Conservation (phyloP, 2,329 filamentous ascomycete genomes). For the Trichocomaceae sp. region DNA sequence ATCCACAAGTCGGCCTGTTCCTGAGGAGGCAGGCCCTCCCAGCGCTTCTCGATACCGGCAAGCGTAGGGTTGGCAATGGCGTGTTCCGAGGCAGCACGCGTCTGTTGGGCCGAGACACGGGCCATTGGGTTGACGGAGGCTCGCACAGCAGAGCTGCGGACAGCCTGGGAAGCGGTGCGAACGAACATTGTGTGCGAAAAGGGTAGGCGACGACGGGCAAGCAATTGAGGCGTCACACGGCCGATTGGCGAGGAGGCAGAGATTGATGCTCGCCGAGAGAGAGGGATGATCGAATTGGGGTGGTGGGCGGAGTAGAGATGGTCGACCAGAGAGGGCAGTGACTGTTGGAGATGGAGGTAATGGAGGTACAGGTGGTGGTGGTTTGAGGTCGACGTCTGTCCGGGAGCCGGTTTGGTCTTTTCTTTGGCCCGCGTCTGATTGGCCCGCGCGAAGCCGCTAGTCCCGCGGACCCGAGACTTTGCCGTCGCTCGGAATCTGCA, state of each 20-base stretch:
- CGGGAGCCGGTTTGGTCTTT: constrained; percentile 24
- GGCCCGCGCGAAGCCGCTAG: constrained; percentile 17
- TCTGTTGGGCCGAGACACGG: constrained; percentile 43
- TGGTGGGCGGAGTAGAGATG: constrained; percentile 11
- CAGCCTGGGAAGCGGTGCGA: constrained; percentile 40
- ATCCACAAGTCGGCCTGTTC: constrained; percentile 99
- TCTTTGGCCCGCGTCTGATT: constrained; percentile 31
- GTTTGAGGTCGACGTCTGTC: constrained; percentile 26
- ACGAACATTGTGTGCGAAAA: constrained; percentile 40
- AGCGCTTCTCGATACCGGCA: constrained; percentile 98
- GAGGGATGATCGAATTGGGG: constrained; percentile 22
- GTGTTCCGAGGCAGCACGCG: constrained; percentile 62
- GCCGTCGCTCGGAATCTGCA: background rate
- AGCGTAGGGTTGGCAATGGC: constrained; percentile 97
- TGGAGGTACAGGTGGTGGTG: too few species aligned
- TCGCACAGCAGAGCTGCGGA: constrained; percentile 37
- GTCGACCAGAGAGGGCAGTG: background rate
- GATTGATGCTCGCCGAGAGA: background rate
- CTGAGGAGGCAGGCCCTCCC: constrained; percentile 95
- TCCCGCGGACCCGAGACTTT: constrained; percentile 13
- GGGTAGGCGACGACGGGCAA: constrained; percentile 18
- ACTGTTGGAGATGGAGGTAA: constrained; percentile 14
- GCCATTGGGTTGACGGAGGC: constrained; percentile 30
- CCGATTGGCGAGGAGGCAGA: constrained; percentile 19
- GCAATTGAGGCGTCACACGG: constrained; percentile 9